Evolutionary conservation across 192 early-diverging fungal species (phyloP), one percentile per base, ranked within the genome.

Genomic region (Coemansia sp.): DNA sequence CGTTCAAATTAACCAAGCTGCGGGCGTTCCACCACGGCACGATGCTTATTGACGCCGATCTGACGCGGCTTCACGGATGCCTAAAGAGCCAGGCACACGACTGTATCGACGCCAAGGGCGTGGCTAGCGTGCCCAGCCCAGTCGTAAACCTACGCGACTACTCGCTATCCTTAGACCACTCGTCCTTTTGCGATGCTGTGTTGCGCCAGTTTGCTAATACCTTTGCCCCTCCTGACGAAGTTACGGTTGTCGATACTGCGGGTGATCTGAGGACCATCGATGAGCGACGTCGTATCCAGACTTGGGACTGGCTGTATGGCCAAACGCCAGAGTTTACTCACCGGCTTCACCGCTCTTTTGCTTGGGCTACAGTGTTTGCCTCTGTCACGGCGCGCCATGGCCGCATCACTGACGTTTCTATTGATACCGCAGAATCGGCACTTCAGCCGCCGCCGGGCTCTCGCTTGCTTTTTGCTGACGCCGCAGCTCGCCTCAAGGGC

Each of bases 21-120:
- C 75, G 92, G 60, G 92, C 96, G 3, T 97, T 96, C 72, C 95
- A 97, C 74, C 98, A 99, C 75, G 98, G 98, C 48, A 99, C 98
- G 6, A 97, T 99, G 98, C 80, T 99, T 41, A 97, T 99, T 62
- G 89, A 95, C 68, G 84, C 94, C 7, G 92, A 98, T 76, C 85
- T 96, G 57, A 51, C 61, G 21, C 67, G 76, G 11, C 80, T 92
- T 34, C 63, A 79, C 38, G 75, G 74, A 36, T 87, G 80, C 53
- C 70, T 93, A 46, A 79, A 80, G 58, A 78, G 78, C 72, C 50
- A 37, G 39, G 66, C 69, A 38, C 64, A 79, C 87, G 81, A 77
- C 60, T 86, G 85, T 39, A 84, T 99, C 19, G 84, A 86, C 5
- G 91, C 93, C 31, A 90, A 91, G 76, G 98, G 98, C 46, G 95